A percentile compares a stretch with the other conserved stretches of the same genome.
Evolutionary conservation across 2,329 filamentous ascomycete genomes (phyloP).

Genomic region (Cryphonectria japonica): DNA sequence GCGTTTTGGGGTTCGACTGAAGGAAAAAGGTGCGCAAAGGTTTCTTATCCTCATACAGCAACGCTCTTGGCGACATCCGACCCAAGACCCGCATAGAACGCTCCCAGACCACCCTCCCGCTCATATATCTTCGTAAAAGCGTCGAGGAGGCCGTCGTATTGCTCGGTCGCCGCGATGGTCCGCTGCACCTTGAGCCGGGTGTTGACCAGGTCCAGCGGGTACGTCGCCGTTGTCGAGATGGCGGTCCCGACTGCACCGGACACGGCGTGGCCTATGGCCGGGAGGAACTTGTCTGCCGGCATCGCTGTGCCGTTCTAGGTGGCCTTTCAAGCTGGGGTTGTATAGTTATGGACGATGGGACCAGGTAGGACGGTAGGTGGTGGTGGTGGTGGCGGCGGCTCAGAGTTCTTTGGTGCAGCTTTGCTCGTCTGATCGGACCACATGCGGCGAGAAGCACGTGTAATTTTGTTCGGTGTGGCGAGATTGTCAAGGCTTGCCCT

Average conservation of each 20-base stretch:
- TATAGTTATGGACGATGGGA: neutral
- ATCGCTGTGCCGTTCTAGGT: conserved; percentile 22
- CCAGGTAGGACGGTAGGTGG: neutral
- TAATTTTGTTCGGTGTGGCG: neutral
- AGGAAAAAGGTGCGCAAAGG: too few relatives aligned
- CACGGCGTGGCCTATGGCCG: conserved; percentile 79
- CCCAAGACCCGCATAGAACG: conserved; percentile 70
- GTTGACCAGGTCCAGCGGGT: conserved; percentile 81
- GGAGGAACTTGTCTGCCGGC: conserved; percentile 51
- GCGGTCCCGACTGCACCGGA: conserved; percentile 80
- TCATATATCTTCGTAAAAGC: conserved; percentile 72
- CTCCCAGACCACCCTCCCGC: conserved; percentile 69
- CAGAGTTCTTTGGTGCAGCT: neutral
- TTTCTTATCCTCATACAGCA: conserved; percentile 59
- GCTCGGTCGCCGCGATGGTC: neutral
- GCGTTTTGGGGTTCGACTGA: neutral
- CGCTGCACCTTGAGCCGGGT: conserved; percentile 82
- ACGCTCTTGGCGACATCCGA: conserved; percentile 69
- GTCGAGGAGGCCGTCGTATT: conserved; percentile 68
- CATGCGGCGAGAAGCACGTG: neutral
- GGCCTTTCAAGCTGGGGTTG: too few relatives aligned
- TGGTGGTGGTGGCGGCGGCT: neutral
- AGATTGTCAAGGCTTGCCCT: neutral
- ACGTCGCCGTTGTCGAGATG: conserved; percentile 76
- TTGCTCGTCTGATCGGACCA: neutral